Percentiles rank a stretch among this genome's conserved stretches.
Conservation (phyloP, 495 filamentous ascomycete genomes). For the Pyrenula massariospora region DNA sequence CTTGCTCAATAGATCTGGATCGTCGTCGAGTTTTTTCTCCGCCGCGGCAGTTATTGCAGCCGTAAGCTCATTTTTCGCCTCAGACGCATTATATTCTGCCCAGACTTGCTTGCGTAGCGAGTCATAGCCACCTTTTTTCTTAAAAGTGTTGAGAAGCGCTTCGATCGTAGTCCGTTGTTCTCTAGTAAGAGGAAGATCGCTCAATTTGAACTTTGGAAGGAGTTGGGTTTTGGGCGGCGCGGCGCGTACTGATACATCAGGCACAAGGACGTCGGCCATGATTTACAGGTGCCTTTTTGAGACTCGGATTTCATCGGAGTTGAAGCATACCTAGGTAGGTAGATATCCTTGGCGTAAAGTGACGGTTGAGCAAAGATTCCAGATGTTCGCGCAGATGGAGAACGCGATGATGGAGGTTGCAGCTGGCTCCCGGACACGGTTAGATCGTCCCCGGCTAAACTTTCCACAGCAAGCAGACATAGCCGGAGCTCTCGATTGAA, state of each 20-base stretch:
- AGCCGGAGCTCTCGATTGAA: too few species aligned
- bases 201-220: conserved; percentile 60
- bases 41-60: conserved; percentile 57
- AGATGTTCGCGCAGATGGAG: too few species aligned
- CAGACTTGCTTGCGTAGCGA: conserved; percentile 69
- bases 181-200: conserved; percentile 66
- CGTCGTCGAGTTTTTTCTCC: conserved; percentile 70
- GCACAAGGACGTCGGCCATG: background rate
- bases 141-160: conserved; percentile 65
- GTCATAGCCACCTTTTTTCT: conserved; percentile 87
- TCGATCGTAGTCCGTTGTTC: conserved; percentile 67
- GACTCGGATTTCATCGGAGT: too few species aligned
- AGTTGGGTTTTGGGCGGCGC: background rate
- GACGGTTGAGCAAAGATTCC: too few species aligned
- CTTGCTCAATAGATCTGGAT: conserved; percentile 61
- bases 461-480: too few species aligned
- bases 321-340: too few species aligned
- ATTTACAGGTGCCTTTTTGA: too few species aligned
- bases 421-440: too few species aligned
- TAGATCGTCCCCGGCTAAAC: too few species aligned
- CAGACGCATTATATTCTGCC: conserved; percentile 64
- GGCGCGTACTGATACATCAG: background rate
- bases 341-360: too few species aligned
- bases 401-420: too few species aligned
- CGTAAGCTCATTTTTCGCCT: conserved; percentile 55